Base-by-base conservation (phyloP, 768 basidiomycete species). In the Pleurotus tuber-regium region DNA sequence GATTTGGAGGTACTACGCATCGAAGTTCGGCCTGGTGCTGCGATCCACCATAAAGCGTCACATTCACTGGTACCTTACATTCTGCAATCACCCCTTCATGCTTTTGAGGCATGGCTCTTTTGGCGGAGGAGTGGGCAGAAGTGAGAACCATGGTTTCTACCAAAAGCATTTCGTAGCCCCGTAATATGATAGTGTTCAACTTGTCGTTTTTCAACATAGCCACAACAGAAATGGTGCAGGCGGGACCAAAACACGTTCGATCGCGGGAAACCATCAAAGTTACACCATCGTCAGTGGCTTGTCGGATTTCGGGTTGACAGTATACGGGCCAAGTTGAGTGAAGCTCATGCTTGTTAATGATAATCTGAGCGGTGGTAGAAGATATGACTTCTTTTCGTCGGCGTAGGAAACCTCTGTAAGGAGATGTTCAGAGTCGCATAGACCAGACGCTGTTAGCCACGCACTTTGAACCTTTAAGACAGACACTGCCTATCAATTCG, bases 271-370 rank as follows among this genome's bases (percentile, higher is more conserved):
- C 86, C 38, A 78, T 82, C 54, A 97, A 80, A 19, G 78, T 84
- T 14, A 92, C 77, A 23, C 84, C 86, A 2, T 91, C 86, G 55
- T 84, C 80, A 2, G 73, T 60, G 14, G 82, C 68, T 12, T 79
- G 75, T n/a, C 89, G 86, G 28, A 76, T 77, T 60, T 92, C 89
- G 9, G 80, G 79, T 62, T 92, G 88, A 43, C 80, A 80, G 62
- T 92, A 96, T 25, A 95, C 79, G 2, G 94, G 93, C 94, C 94
- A 97, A 1, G 90, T 86, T 3, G 92, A 88, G 61, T 96, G 93
- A 5, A 95, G 72, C 57, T 96, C 94, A 62, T 96, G 93, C 66
- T 96, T 97, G 74, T 92, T 89, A 60, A 97, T 90, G 55, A 85
- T 80, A 39, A 97, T 86, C 10, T 78, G 71, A 28, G 88, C 80